phyloP scores from a whole-genome alignment of 805 yeast species.

The Zygosaccharomyces pseudorouxii region DNA sequence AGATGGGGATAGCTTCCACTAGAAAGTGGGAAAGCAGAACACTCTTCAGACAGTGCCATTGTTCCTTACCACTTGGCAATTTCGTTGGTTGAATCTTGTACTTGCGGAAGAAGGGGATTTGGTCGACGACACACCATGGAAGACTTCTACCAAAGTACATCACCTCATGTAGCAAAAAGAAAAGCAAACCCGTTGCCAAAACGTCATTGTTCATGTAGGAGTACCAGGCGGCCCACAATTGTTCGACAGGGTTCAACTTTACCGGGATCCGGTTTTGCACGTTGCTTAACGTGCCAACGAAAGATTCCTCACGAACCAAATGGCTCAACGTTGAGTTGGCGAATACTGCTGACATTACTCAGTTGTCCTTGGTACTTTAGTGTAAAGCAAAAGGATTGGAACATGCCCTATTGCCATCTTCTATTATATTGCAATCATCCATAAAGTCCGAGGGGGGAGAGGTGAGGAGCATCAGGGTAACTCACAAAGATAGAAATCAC shows the following conservation, averaged over 20 bases:
- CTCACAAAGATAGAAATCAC: too few species aligned
- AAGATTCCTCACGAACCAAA: slow-evolving; percentile 12
- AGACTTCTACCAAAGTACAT: slow-evolving; percentile 85
- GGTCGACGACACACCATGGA: slow-evolving; percentile 84
- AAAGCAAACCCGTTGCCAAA: slow-evolving; percentile 80
- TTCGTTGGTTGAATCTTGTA: slow-evolving; percentile 83
- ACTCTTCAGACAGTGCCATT: slow-evolving; percentile 81
- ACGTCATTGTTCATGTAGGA: slow-evolving; percentile 74
- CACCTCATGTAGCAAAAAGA: slow-evolving; percentile 72
- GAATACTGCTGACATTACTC: slow-evolving; percentile 27
- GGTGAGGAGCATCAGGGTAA: too few species aligned
- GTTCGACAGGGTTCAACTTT: slow-evolving; percentile 51
- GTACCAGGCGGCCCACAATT: slow-evolving; percentile 81
- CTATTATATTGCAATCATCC: too few species aligned
- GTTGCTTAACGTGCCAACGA: slow-evolving; percentile 18
- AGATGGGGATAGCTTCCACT: slow-evolving; percentile 89
- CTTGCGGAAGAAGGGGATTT: slow-evolving; percentile 70
- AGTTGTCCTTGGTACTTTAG: not conserved
- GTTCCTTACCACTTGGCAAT: slow-evolving; percentile 69
- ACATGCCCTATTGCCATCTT: too few species aligned
- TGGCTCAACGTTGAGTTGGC: slow-evolving; percentile 22
- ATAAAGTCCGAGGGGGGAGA: too few species aligned
- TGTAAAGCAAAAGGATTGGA: not conserved
- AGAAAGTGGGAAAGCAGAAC: slow-evolving; percentile 78
- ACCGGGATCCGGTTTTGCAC: slow-evolving; percentile 32